Evolutionary conservation across 2,329 filamentous ascomycete genomes (phyloP).

Genomic region (Raffaelea albimanens): DNA sequence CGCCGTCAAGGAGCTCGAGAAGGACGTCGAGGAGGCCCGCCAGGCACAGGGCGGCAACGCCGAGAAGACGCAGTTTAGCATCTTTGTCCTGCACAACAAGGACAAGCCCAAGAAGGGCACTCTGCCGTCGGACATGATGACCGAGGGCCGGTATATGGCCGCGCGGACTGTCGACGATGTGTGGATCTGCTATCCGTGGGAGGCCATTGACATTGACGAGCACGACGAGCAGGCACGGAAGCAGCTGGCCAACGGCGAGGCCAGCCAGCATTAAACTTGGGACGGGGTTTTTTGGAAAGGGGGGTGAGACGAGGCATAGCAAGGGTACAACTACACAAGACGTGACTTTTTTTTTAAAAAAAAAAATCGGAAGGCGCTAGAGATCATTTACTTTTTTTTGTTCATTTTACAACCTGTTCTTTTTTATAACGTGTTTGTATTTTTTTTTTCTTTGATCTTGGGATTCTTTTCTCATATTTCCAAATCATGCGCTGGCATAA

Average conservation of each 20-base stretch:
- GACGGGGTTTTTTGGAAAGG: too few species aligned
- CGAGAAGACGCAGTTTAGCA: slow-evolving; percentile 77
- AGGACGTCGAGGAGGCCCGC: slow-evolving; percentile 80
- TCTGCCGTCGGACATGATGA: slow-evolving; percentile 69
- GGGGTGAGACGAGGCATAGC: too few species aligned
- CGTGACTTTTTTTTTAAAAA: too few species aligned
- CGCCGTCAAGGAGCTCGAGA: slow-evolving; percentile 83
- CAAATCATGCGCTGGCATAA: too few species aligned
- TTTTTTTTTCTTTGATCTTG: too few species aligned
- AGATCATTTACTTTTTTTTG: too few species aligned
- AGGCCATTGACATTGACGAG: slow-evolving; percentile 87
- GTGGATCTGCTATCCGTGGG: slow-evolving; percentile 99
- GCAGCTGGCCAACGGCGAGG: slow-evolving; percentile 17
- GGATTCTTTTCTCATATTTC: too few species aligned
- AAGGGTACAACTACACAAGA: too few species aligned
- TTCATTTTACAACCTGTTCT: too few species aligned
- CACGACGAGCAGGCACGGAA: slow-evolving; percentile 64
- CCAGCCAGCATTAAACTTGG: background rate
- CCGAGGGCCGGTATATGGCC: slow-evolving; percentile 66
- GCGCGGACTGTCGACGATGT: slow-evolving; percentile 84
- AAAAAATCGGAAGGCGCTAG: too few species aligned
- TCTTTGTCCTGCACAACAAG: slow-evolving; percentile 99
- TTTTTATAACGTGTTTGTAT: too few species aligned
- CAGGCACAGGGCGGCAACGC: slow-evolving; percentile 53
- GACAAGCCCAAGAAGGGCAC: slow-evolving; percentile 90